These are phyloP conservation scores for Saturnispora kantuleensis DNA, from an alignment of 805 yeast genomes.

Conservation along the genomic window DNA sequence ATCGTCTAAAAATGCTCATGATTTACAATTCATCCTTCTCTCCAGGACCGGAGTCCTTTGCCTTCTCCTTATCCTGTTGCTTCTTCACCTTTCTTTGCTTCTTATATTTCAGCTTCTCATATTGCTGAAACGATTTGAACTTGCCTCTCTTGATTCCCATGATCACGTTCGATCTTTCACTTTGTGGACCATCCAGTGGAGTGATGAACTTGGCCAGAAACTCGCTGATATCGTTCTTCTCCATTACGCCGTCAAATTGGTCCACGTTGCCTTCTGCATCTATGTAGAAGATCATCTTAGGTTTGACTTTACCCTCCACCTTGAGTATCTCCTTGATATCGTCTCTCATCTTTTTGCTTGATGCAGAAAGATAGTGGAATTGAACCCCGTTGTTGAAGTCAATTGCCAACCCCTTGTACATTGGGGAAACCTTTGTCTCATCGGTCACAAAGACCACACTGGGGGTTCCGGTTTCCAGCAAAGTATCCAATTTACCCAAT, in stretches of 20 bases:
- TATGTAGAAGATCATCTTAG: slow-evolving; percentile 21
- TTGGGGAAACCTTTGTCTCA: slow-evolving; percentile 39
- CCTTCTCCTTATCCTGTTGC: slow-evolving; percentile 4
- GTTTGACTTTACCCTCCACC: slow-evolving; percentile 11
- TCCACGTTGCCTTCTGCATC: slow-evolving; percentile 15
- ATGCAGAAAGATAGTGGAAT: slow-evolving; percentile 31
- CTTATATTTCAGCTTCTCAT: slow-evolving; percentile 17
- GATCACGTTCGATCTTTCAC: slow-evolving; percentile 19
- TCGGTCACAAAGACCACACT: slow-evolving; percentile 47
- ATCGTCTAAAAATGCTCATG: neutral
- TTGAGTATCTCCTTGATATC: slow-evolving; percentile 7
- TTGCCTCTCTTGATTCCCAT: slow-evolving; percentile 17
- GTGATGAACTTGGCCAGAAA: slow-evolving; percentile 25
- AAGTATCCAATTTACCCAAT: slow-evolving; percentile 22
- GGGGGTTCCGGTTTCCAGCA: slow-evolving; percentile 14
- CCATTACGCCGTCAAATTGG: slow-evolving; percentile 20
- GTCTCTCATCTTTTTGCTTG: slow-evolving; percentile 12
- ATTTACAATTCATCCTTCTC: slow-evolving; percentile 16
- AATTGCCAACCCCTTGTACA: slow-evolving; percentile 56
- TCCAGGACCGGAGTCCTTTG: neutral
- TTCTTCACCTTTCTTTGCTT: slow-evolving; percentile 11
- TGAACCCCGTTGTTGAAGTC: slow-evolving; percentile 49
- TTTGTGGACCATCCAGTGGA: slow-evolving; percentile 28
- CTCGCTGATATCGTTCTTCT: slow-evolving; percentile 24
- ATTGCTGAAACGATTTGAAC: slow-evolving; percentile 17